Evolutionary conservation across 2,329 filamentous ascomycete species (phyloP).

Genomic region (Aspergillus quadrilineatus): DNA sequence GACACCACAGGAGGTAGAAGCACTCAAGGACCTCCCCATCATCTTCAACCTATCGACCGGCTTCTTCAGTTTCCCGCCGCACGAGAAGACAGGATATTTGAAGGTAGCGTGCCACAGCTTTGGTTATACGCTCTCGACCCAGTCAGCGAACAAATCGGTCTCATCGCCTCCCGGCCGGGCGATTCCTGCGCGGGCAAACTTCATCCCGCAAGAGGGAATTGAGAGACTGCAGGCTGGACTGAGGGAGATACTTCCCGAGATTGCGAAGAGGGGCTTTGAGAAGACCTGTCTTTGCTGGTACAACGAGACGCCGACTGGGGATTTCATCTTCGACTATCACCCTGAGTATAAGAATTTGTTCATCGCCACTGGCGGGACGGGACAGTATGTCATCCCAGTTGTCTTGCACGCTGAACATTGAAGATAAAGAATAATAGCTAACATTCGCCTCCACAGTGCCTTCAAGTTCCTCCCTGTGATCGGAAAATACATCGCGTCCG

Average conservation of each 20-base stretch:
- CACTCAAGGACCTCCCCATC: constrained; percentile 65
- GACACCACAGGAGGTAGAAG: constrained; percentile 63
- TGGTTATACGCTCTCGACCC: constrained; percentile 51
- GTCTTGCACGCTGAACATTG: background rate
- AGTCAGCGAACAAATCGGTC: constrained; percentile 8
- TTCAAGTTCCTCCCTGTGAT: constrained; percentile 20
- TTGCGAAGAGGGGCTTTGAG: constrained; percentile 57
- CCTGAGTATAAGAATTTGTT: constrained; percentile 52
- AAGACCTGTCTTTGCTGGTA: constrained; percentile 70
- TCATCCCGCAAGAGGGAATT: constrained; percentile 47
- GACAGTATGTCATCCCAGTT: constrained; percentile 17
- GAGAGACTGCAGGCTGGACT: constrained; percentile 56
- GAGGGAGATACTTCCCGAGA: constrained; percentile 57
- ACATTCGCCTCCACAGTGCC: constrained; percentile 2
- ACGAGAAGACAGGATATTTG: constrained; percentile 39
- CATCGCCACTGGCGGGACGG: constrained; percentile 20
- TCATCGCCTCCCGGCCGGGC: constrained; percentile 24
- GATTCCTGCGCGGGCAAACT: constrained; percentile 28
- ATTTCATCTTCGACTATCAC: constrained; percentile 68
- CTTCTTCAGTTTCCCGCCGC: constrained; percentile 51
- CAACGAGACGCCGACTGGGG: constrained; percentile 65
- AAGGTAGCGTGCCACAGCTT: constrained; percentile 68
- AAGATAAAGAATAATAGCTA: no score
- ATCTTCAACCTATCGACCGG: constrained; percentile 44
- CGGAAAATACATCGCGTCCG: constrained; percentile 15